Evolutionary conservation across 768 basidiomycete genomes (phyloP).

Genomic region (Russula foetens): DNA sequence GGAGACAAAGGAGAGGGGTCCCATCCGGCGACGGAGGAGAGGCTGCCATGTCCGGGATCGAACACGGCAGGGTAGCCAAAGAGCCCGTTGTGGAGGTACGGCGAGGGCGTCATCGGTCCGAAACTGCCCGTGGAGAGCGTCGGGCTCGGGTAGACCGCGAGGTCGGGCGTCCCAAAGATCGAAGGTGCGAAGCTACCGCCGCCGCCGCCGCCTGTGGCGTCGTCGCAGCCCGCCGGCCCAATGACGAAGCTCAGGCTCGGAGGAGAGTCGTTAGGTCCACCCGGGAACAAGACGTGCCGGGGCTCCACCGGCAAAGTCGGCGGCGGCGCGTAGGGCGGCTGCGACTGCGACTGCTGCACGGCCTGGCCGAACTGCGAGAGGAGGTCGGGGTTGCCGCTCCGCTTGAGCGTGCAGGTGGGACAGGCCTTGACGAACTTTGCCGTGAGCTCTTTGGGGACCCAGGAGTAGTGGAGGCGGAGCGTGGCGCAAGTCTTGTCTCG

Average conservation of each 20-base stretch:
- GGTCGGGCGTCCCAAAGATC: slow-evolving; percentile 11
- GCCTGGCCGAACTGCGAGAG: slow-evolving; percentile 7
- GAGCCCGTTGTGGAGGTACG: slow-evolving; percentile 8
- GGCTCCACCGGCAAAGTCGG: neutral
- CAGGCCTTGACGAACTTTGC: slow-evolving; percentile 72
- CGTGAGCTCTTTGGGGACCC: slow-evolving; percentile 80
- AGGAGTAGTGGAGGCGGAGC: slow-evolving; percentile 64
- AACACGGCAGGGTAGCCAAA: slow-evolving; percentile 11
- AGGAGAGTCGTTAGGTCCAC: slow-evolving; percentile 10
- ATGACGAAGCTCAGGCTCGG: slow-evolving; percentile 1
- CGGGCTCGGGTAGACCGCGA: slow-evolving; percentile 13
- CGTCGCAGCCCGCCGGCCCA: neutral
- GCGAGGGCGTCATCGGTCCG: slow-evolving; percentile 12
- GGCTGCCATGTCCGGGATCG: slow-evolving; percentile 5
- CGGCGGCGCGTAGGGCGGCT: neutral
- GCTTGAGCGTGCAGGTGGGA: slow-evolving; percentile 57
- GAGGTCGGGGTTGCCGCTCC: slow-evolving; percentile 29
- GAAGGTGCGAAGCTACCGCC: neutral
- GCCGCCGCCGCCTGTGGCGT: neutral
- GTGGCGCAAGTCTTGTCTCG: slow-evolving; percentile 69
- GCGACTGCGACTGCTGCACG: neutral
- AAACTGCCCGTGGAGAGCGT: slow-evolving; percentile 12
- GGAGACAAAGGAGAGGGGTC: slow-evolving; percentile 3
- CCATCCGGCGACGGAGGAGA: slow-evolving; percentile 1
- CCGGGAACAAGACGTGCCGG: neutral